Evolutionary conservation across 306 rosid genomes (phyloP).

Genomic region (Glycyrrhiza uralensis): DNA sequence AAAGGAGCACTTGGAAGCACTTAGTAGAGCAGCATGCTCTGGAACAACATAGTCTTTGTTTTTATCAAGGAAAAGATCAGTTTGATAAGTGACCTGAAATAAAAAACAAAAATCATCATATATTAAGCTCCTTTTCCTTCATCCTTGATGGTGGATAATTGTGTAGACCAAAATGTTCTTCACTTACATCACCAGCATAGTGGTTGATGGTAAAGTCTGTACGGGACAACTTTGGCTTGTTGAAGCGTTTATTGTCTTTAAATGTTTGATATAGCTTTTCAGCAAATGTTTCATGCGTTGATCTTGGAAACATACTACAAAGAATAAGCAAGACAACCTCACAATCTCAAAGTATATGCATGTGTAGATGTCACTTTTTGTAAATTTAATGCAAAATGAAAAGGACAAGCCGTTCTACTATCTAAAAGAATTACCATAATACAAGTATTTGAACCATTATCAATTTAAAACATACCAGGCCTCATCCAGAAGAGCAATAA

Average conservation of each 20-base stretch:
- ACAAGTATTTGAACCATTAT: not conserved
- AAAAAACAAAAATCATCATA: conserved; percentile 10
- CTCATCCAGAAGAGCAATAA: conserved; percentile 94
- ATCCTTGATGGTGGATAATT: not conserved
- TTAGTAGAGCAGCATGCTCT: conserved; percentile 80
- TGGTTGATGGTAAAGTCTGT: conserved; percentile 80
- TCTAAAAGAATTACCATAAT: conserved; percentile 1
- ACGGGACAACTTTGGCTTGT: conserved; percentile 91
- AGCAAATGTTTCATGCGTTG: conserved; percentile 87
- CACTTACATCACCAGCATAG: conserved; percentile 96
- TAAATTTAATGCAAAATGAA: not conserved
- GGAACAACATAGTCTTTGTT: conserved; percentile 96
- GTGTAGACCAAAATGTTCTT: conserved; percentile 6
- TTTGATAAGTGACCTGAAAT: conserved; percentile 92
- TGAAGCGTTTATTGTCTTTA: conserved; percentile 83
- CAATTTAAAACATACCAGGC: conserved; percentile 73
- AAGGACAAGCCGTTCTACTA: not conserved
- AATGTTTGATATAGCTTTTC: conserved; percentile 91
- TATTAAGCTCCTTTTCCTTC: not conserved
- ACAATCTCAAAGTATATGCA: conserved; percentile 34
- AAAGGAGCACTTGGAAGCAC: conserved; percentile 77
- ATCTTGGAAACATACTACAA: conserved; percentile 98
- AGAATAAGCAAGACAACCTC: conserved; percentile 33
- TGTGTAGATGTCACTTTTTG: not conserved
- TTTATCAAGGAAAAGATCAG: conserved; percentile 89